Base-by-base conservation (phyloP, 1,284 basidiomycete genomes). In the Gastroboletus turbinatus region DNA sequence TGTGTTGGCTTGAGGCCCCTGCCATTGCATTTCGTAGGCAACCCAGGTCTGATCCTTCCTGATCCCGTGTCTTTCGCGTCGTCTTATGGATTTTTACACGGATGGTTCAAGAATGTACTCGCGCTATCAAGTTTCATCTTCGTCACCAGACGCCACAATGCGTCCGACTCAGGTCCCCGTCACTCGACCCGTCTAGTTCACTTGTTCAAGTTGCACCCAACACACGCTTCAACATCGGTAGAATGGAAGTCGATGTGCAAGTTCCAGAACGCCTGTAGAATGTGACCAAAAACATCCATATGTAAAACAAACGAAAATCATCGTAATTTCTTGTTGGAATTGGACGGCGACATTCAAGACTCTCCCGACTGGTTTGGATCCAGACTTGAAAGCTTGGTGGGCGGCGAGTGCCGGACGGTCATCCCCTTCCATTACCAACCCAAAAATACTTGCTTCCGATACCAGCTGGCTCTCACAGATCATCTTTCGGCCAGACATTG, bases 171-270 rank as follows among this genome's bases (percentile, higher is more conserved):
- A 46, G 36, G 53, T 52, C 44, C 56, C 35, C 30, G 21, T 36
- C 32, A 39, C 14, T 46, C 29, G 36, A 63, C 36, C 29, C 4
- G 3, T 40, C 30, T 17, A 35, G 29, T 23, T 23, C 45, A 29
- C 35, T 46, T n/a, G 21, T 39, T n/a, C n/a, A n/a, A n/a, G n/a
- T n/a, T 43, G 14, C 56, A 16, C 39, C 35, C 38, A 50, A 32
- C 30, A 32, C 30, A 36, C 46, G 4, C 19, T 16, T 44, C 45
- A 38, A 45, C 13, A 23, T 33, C 42, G 17, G 44, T 33, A 23
- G 36, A 53, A 47, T 60, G 59, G 46, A 67, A 63, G 38, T 49
- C 44, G 16, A 43, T 25, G 16, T 13, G 6, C 42, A 47, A 35
- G 23, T 43, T 36, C 49, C 32, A 19, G 10, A 39, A 53, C 14